Evolutionary conservation across 2,329 filamentous ascomycete genomes (phyloP), one percentile per base, ranked within the genome.

Genomic region (Calonectria pseudoturangicola): DNA sequence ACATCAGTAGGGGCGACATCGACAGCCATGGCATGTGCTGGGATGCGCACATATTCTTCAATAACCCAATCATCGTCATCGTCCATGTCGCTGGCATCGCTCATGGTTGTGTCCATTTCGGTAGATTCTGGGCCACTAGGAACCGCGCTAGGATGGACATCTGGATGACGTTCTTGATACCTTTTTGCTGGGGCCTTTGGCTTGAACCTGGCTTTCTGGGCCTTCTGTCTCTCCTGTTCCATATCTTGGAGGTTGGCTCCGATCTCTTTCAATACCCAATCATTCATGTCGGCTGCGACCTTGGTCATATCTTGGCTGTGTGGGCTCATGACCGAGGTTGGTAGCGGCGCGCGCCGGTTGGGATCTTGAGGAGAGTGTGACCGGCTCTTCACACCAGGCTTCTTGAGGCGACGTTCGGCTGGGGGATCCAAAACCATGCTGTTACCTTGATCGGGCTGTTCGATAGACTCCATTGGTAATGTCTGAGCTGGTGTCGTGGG

Each of bases 31-130:
- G 85, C 85, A 70, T 87, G 86, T 3, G 86, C 88, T 2, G 91
- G 89, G 21, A 93, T 87, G 43, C 91, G 90, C 66, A 92, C 86
- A 77, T 93, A 93, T 48, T 91, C 92, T 72, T 93, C 91, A 51
- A 92, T 88, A 33, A 93, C 86, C 83, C 92, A 93, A 66, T 92
- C 90, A 4, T 87, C 86, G 70, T 88, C 83, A 25, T 83, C 83
- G 16, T 89, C 88, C 21, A 85, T 85, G 30, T 85, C 84, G 68
- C 82, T 86, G 18, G 80, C 80, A n/a, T 87, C 84, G 27, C 82
- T 84, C 78, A 84, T 83, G 33, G 81, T 80, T 63, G 81, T 81
- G 43, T 85, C 85, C 16, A 75, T 77, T 43, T 84, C 82, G 9
- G 70, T 75, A 41, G 73, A 54, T 13, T 68, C 73, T 16, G 71